A percentile compares a stretch with the other conserved stretches of the same genome.
These are phyloP conservation scores for Sisymbrium irio DNA, from an alignment of 345 rosid species.

Conservation along the genomic window DNA sequence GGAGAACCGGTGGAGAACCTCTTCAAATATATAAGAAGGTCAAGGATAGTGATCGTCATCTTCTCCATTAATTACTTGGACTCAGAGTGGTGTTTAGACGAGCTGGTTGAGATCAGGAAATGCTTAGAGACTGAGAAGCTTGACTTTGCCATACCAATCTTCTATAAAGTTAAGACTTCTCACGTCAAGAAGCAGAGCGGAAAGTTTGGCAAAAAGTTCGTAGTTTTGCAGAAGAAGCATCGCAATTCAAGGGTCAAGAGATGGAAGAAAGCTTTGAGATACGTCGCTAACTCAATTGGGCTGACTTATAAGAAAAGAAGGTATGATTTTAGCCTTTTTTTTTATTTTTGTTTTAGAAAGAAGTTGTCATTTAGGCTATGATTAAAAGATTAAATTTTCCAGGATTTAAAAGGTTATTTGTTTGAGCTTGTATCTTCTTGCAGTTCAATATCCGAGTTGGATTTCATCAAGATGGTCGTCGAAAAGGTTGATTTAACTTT, in stretches of 20 bases:
- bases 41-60: conserved; percentile 15
- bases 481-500: background rate
- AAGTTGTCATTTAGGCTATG: too few relatives aligned
- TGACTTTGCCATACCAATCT: conserved; percentile 5
- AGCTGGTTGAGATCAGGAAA: conserved; percentile 7
- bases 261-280: conserved; percentile 2
- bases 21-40: background rate
- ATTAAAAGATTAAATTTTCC: too few relatives aligned
- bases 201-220: background rate
- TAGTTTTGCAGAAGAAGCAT: background rate
- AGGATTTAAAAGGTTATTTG: background rate
- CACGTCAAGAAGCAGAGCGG: conserved; percentile 3
- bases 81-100: conserved; percentile 11
- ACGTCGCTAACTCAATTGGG: background rate
- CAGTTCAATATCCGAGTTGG: background rate
- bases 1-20: background rate
- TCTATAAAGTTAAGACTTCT: background rate
- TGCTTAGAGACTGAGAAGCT: background rate
- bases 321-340: background rate
- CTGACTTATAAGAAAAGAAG: background rate
- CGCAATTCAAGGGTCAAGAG: background rate
- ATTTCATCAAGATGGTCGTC: background rate
- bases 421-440: too few relatives aligned
- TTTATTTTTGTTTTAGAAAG: too few relatives aligned
- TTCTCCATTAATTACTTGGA: conserved; percentile 7